Evolutionary conservation across 164 flowering plant species (phyloP), one percentile per base, ranked within the genome.

Genomic region (Vitis amurensis): DNA sequence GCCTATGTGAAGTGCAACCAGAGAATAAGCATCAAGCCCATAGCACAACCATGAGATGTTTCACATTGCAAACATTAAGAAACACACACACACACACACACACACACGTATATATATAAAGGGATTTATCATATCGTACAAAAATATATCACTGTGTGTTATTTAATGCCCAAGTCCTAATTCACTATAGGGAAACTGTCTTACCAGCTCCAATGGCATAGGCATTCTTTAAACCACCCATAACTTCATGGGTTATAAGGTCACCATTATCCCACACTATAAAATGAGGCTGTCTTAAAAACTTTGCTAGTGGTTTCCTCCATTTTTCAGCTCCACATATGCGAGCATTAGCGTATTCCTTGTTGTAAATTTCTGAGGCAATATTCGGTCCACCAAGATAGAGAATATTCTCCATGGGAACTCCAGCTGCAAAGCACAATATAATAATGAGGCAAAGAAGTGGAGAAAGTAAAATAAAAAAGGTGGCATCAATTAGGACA

Each of bases 311-410:
- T 58, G 88, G 85, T 74, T 86, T 88, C 77, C 94, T 89, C 98
- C 98, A 93, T 75, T 91, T 91, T 72, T 84, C 93, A 44, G 93
- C 83, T 61, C 98, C 98, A 73, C 98, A 93, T 72, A 93, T 93
- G 50, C 98, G 89, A 70, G 98, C 98, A 89, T 91, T 93, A 27
- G 93, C 98, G 77, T 93, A 93, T 77, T 93, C 98, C 72, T 82
- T 91, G 80, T 91, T 86, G 84, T 91, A 93, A 56, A 93, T 91
- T 78, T 93, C 98, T 17, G 97, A 88, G 61, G 97, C 98, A 76
- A 91, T 93, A 77, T 93, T 93, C 15, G 98, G 98, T 64, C 98
- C 98, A 67, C 98, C 98, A 48, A 93, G 94, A 75, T 94, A 94
- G 31, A 94, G 88, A 70, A 94, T 88, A 74, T 90, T 94, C 74